Percentiles rank a stretch among this genome's conserved stretches.
These are phyloP conservation scores for Solanum chaucha DNA, from an alignment of 257 asterid genomes.

Conservation along the genomic window DNA sequence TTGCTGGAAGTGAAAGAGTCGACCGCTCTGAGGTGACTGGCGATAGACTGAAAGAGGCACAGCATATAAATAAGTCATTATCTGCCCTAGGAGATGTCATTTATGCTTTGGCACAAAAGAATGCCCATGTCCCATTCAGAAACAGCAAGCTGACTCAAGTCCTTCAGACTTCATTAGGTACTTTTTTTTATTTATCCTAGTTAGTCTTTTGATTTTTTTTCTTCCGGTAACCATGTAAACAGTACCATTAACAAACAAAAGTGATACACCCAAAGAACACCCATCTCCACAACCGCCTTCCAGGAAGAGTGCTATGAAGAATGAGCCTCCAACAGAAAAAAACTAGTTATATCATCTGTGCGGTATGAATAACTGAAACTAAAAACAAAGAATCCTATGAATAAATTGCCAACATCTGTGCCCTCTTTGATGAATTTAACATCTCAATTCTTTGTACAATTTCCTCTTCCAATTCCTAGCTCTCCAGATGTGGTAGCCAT, in stretches of 20 bases:
- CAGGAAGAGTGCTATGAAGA: not conserved
- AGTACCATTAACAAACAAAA: not conserved
- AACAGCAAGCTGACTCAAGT: constrained; percentile 56
- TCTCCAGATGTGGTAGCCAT: not conserved
- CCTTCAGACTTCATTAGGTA: constrained; percentile 54
- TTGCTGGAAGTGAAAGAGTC: constrained; percentile 64
- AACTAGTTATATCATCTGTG: not conserved
- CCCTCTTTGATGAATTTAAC: not conserved
- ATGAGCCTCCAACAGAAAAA: not conserved
- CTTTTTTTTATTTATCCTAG: not conserved
- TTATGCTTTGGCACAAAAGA: constrained; percentile 41
- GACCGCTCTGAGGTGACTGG: constrained; percentile 50
- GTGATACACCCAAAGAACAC: not conserved
- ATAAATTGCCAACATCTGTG: not conserved
- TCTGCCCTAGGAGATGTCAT: constrained; percentile 62
- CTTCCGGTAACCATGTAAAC: not conserved
- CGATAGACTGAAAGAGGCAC: constrained; percentile 49
- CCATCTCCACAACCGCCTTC: not conserved
- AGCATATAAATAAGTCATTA: constrained; percentile 40
- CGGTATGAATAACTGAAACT: not conserved
- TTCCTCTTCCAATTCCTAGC: not conserved
- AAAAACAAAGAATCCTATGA: not conserved
- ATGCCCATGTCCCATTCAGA: constrained; percentile 44
- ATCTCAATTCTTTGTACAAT: not conserved
- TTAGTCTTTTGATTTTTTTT: not conserved